Evolutionary conservation across 805 yeast species (phyloP).

Genomic region (Phaffomyces opuntiae): DNA sequence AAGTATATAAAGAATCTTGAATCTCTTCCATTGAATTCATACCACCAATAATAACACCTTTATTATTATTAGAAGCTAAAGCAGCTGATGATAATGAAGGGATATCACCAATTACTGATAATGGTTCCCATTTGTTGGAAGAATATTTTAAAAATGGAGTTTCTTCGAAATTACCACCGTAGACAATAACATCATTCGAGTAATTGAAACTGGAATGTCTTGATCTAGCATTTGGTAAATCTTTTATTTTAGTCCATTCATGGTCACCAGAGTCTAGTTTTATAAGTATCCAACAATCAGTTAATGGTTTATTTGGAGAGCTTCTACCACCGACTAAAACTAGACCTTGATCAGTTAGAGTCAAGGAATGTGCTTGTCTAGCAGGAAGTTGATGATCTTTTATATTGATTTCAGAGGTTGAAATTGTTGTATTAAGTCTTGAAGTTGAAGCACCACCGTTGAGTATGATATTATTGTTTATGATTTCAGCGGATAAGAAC

Average conservation of each 20-base stretch:
- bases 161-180: slow-evolving; percentile 39
- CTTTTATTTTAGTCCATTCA: slow-evolving; percentile 34
- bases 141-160: slow-evolving; percentile 19
- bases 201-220: slow-evolving; percentile 41
- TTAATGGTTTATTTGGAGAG: slow-evolving; percentile 43
- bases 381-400: slow-evolving; percentile 18
- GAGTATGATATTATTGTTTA: slow-evolving; percentile 14
- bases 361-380: slow-evolving; percentile 55
- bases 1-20: slow-evolving; percentile 27
- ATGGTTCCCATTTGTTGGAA: slow-evolving; percentile 4
- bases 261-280: slow-evolving; percentile 6
- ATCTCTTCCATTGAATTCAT: slow-evolving; percentile 20
- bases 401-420: slow-evolving; percentile 7
- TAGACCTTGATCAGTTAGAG: slow-evolving; percentile 21
- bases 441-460: slow-evolving; percentile 31
- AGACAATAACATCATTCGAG: slow-evolving; percentile 32
- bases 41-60: slow-evolving; percentile 48
- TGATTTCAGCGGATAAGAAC: slow-evolving; percentile 7
- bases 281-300: slow-evolving; percentile 37
- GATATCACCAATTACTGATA: slow-evolving; percentile 2
- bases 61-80: slow-evolving; percentile 24
- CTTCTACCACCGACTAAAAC: slow-evolving; percentile 62
- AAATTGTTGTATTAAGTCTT: slow-evolving; percentile 19
- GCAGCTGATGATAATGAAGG: slow-evolving; percentile 30
- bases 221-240: slow-evolving; percentile 39